Conservation (phyloP, 768 basidiomycete species). For the Suillus alpinus region DNA sequence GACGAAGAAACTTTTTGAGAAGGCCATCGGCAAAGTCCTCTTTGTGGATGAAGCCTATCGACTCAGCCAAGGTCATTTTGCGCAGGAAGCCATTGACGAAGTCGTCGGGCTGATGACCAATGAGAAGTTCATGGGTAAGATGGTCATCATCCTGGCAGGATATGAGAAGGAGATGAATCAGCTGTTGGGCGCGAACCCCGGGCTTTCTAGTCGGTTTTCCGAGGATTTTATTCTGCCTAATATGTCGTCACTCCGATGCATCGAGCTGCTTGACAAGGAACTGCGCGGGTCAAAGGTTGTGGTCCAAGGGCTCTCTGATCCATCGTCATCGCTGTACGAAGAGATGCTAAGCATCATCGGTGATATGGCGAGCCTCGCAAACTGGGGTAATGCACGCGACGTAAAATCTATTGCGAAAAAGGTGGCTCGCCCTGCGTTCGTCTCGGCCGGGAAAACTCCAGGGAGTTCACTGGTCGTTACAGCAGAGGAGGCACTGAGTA, state of each 20-base stretch:
- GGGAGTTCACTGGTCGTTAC: constrained; percentile 22
- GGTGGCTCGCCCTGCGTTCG: constrained; percentile 42
- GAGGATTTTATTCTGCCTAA: constrained; percentile 57
- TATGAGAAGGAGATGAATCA: constrained; percentile 68
- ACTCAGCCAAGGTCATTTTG: constrained; percentile 57
- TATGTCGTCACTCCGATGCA: constrained; percentile 46
- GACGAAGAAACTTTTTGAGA: constrained; percentile 55
- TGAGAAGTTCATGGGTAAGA: constrained; percentile 51
- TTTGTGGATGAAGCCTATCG: constrained; percentile 76
- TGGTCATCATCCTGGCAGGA: constrained; percentile 68
- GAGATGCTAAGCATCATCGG: constrained; percentile 38
- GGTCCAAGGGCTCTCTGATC: constrained; percentile 35
- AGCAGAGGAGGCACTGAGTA: constrained; percentile 25
- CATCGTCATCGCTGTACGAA: constrained; percentile 25
- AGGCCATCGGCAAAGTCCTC: constrained; percentile 63
- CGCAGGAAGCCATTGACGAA: constrained; percentile 72
- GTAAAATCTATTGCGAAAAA: constrained; percentile 51
- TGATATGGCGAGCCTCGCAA: constrained; percentile 42
- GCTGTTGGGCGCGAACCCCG: constrained; percentile 56
- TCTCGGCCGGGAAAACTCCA: constrained; percentile 15
- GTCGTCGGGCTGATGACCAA: constrained; percentile 62
- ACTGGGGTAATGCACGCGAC: constrained; percentile 74
- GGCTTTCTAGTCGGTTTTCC: constrained; percentile 66
- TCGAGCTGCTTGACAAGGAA: constrained; percentile 47
- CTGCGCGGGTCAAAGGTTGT: constrained; percentile 42